These are phyloP conservation scores for Pichia scutulata DNA, from an alignment of 805 yeast species.

Conservation along the genomic window DNA sequence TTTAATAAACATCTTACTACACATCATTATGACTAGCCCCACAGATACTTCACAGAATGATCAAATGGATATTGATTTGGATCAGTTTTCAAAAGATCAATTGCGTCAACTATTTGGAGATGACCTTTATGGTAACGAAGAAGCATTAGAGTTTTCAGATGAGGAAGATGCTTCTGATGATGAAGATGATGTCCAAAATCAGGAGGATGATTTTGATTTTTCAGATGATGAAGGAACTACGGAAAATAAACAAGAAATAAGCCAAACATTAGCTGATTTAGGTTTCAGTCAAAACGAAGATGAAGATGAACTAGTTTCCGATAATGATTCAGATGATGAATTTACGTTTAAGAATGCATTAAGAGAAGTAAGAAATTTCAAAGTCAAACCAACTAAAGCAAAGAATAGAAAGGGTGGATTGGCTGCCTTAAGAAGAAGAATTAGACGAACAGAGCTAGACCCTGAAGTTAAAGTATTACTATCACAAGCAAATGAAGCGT, in stretches of 20 bases:
- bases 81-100: conserved; percentile 19
- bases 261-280: conserved; percentile 17
- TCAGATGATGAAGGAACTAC: conserved; percentile 15
- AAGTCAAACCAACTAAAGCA: conserved; percentile 32
- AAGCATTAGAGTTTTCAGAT: not conserved
- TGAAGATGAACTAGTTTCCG: conserved; percentile 23
- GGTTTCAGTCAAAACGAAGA: conserved; percentile 26
- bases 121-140: conserved; percentile 7
- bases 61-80: conserved; percentile 11
- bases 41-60: not conserved
- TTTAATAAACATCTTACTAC: not conserved
- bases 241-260: conserved; percentile 14
- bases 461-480: conserved; percentile 66
- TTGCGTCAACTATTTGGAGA: conserved; percentile 24
- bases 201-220: conserved; percentile 6
- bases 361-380: conserved; percentile 60
- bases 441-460: conserved; percentile 41
- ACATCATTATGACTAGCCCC: not conserved
- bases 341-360: conserved; percentile 53
- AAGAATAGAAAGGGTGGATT: conserved; percentile 21
- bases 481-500: conserved; percentile 74
- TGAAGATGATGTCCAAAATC: conserved; percentile 11
- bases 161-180: conserved; percentile 13
- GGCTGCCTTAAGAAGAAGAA: conserved; percentile 31
- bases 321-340: conserved; percentile 34